Evolutionary conservation across 2,329 filamentous ascomycete genomes (phyloP).

Genomic region (Akanthomyces muscarius): DNA sequence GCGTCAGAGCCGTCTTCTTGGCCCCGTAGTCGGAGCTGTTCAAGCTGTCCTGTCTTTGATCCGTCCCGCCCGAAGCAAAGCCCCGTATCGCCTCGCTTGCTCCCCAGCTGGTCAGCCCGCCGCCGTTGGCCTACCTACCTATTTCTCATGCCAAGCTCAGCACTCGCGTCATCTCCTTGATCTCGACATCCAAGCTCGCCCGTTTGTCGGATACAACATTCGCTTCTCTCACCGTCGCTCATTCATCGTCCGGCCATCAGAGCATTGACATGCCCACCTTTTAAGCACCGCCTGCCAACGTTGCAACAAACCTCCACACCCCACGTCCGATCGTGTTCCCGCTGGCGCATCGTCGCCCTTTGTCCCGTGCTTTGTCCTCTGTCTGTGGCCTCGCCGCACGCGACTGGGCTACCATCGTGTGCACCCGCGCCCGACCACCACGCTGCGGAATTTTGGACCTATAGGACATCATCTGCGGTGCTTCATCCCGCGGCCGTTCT

Average conservation of each 20-base stretch:
- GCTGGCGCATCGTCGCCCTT: neutral
- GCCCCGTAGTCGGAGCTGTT: neutral
- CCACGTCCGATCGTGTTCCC: slow-evolving; percentile 10
- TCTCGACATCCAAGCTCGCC: neutral
- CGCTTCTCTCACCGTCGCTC: slow-evolving; percentile 5
- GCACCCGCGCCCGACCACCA: neutral
- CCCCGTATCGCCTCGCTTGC: slow-evolving; percentile 1
- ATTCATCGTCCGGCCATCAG: neutral
- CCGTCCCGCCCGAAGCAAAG: neutral
- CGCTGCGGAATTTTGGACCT: neutral
- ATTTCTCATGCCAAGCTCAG: neutral
- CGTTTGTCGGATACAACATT: slow-evolving; percentile 5
- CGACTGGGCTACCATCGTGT: neutral
- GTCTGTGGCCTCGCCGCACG: neutral
- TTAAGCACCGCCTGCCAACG: slow-evolving; percentile 9
- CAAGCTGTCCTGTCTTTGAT: neutral
- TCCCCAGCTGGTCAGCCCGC: neutral
- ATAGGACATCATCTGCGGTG: neutral
- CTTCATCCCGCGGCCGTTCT: neutral
- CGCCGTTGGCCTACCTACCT: neutral
- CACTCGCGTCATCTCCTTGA: neutral
- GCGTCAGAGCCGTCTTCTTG: neutral
- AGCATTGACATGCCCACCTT: slow-evolving; percentile 58
- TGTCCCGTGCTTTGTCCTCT: neutral
- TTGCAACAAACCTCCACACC: slow-evolving; percentile 11